Conservation (phyloP, 306 rosid genomes). For the Prunus mongolica region DNA sequence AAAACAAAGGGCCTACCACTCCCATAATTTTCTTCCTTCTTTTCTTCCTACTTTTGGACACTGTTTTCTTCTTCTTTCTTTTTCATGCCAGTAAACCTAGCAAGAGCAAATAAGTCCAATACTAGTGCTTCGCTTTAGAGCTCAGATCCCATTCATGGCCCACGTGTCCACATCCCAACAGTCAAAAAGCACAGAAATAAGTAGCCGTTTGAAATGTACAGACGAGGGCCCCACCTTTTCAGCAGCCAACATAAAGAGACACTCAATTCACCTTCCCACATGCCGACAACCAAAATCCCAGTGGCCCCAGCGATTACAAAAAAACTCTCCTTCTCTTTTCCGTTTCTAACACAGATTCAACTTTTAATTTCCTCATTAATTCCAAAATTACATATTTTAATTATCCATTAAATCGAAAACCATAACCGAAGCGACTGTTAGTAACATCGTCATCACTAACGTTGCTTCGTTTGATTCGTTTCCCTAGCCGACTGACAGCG, state of each 20-base stretch:
- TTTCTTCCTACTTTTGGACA: no score
- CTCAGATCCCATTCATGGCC: not conserved
- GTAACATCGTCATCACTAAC: not conserved
- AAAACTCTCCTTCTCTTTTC: not conserved
- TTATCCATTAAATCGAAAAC: not conserved
- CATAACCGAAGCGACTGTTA: slow-evolving; percentile 7
- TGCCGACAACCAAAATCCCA: slow-evolving; percentile 19
- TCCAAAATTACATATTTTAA: not conserved
- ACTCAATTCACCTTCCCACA: not conserved
- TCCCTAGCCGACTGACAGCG: not conserved
- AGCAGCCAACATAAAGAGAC: not conserved
- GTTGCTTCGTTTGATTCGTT: not conserved
- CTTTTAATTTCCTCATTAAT: not conserved
- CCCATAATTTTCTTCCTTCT: not conserved
- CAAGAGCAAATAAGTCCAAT: not conserved
- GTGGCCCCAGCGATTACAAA: not conserved
- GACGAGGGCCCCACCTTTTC: not conserved
- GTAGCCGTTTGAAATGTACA: not conserved
- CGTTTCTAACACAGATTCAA: not conserved
- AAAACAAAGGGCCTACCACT: not conserved
- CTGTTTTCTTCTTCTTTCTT: no score
- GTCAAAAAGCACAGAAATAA: not conserved
- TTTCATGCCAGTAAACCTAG: not conserved
- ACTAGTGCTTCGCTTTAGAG: not conserved
- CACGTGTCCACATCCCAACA: not conserved